Percentiles rank a stretch among this genome's conserved stretches.
Conservation (phyloP, 78 protist species). For the Creolimax fragrantissima region DNA sequence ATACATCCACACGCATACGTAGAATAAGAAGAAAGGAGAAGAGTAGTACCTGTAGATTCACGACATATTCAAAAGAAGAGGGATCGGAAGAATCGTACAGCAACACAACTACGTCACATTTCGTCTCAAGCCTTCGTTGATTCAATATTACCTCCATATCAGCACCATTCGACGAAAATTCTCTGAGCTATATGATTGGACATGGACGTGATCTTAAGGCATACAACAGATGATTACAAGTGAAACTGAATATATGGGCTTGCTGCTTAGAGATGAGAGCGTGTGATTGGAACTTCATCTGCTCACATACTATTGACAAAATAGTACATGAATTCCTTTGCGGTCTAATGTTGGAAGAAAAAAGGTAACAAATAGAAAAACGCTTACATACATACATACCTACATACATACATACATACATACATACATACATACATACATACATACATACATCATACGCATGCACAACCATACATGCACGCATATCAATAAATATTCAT, state of each 20-base stretch:
- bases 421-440: background rate
- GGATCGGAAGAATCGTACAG: conserved; percentile 2
- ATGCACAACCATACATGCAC: background rate
- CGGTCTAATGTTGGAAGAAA: too few species aligned
- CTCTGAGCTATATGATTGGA: background rate
- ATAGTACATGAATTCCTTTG: too few species aligned
- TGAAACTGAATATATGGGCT: too few species aligned
- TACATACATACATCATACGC: background rate
- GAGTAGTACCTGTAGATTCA: background rate
- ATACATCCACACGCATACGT: too few species aligned
- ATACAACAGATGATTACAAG: too few species aligned
- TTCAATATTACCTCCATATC: background rate
- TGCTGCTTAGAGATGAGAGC: too few species aligned
- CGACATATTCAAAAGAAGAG: background rate
- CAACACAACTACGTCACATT: background rate
- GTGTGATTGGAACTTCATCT: too few species aligned
- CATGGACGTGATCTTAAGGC: too few species aligned
- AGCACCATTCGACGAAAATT: background rate
- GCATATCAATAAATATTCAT: background rate
- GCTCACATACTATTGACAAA: too few species aligned
- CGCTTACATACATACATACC: background rate
- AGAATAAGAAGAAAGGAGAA: too few species aligned
- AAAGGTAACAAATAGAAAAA: too few species aligned
- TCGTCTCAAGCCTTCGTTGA: background rate
- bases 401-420: background rate